phyloP scores from a whole-genome alignment of 208 protist genomes.

The Sergeia podlipaevii region DNA sequence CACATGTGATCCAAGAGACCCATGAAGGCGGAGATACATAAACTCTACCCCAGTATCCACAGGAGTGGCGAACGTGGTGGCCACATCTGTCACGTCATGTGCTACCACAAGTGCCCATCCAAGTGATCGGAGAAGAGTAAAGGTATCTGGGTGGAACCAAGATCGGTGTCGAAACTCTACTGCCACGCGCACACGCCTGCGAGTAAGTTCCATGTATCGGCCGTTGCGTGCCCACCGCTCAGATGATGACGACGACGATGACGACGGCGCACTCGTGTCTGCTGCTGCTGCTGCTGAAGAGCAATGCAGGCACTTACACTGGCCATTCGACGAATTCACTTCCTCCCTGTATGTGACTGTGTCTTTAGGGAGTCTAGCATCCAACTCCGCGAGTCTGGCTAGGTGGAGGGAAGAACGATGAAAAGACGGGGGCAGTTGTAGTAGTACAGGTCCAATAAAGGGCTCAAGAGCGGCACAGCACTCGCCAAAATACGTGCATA shows the following conservation, averaged over 20 bases:
- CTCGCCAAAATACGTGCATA: constrained; percentile 43
- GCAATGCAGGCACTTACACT: no score
- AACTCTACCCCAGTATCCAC: constrained; percentile 61
- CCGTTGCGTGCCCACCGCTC: no score
- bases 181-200: constrained; percentile 39
- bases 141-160: constrained; percentile 53
- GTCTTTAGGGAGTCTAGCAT: constrained; percentile 27
- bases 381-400: constrained; percentile 30
- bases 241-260: neutral
- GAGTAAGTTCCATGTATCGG: no score
- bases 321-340: no score
- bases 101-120: constrained; percentile 65
- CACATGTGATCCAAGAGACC: constrained; percentile 33
- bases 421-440: constrained; percentile 75
- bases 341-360: no score
- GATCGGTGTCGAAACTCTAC: constrained; percentile 69
- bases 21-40: constrained; percentile 72
- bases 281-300: no score
- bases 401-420: constrained; percentile 26
- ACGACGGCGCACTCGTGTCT: neutral
- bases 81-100: constrained; percentile 56
- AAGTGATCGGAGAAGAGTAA: constrained; percentile 38
- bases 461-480: constrained; percentile 36
- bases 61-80: constrained; percentile 31
- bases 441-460: constrained; percentile 54